Conservation (phyloP, 768 basidiomycete genomes). For the Naganishia vaughanmartiniae region DNA sequence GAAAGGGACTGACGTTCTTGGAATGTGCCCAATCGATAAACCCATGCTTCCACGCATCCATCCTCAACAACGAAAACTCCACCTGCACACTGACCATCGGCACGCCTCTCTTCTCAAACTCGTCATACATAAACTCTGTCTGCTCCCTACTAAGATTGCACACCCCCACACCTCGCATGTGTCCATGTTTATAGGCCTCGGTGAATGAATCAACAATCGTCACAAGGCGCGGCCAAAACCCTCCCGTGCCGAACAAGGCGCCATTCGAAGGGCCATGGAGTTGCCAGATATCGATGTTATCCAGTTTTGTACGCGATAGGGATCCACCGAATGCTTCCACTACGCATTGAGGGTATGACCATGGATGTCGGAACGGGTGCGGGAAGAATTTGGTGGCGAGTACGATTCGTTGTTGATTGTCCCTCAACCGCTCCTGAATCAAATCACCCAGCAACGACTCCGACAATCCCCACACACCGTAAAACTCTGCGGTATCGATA, state of each 20-base stretch:
- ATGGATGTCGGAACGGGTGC: slow-evolving; percentile 1
- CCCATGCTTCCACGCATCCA: slow-evolving; percentile 17
- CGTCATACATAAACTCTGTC: slow-evolving; percentile 5
- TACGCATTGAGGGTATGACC: not conserved
- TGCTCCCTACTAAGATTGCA: not conserved
- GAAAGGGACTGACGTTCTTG: not conserved
- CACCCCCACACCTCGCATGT: not conserved
- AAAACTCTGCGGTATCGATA: slow-evolving; percentile 11
- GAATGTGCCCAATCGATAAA: slow-evolving; percentile 19
- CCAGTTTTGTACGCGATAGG: not conserved
- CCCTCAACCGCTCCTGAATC: not conserved
- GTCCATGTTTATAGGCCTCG: not conserved
- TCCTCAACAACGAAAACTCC: slow-evolving; percentile 1
- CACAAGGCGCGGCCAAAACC: not conserved
- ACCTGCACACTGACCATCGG: slow-evolving; percentile 10
- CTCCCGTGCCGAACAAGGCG: slow-evolving; percentile 2
- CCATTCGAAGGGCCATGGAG: not conserved
- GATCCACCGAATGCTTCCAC: slow-evolving; percentile 8
- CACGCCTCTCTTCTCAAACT: not conserved
- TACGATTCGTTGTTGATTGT: not conserved
- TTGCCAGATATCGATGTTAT: slow-evolving; percentile 14
- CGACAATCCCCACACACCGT: slow-evolving; percentile 8
- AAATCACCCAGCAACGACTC: slow-evolving; percentile 6
- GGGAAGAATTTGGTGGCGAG: slow-evolving; percentile 10
- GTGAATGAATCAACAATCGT: not conserved